These are phyloP conservation scores for Pythium brachiatum DNA, from an alignment of 352 stramenopile genomes.

Conservation along the genomic window DNA sequence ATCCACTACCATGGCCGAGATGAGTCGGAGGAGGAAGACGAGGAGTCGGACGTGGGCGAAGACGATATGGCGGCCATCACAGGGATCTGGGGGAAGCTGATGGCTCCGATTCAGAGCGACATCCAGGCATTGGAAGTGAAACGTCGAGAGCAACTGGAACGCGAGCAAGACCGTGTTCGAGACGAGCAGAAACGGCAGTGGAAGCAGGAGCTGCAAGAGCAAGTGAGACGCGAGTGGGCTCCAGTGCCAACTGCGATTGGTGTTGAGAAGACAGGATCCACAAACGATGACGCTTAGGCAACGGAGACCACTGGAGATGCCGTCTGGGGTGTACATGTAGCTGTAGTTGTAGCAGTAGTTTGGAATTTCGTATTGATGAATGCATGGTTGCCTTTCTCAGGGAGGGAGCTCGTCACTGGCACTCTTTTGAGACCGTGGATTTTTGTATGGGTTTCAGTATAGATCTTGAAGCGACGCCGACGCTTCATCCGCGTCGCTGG, in stretches of 20 bases:
- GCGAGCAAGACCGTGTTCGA: conserved; percentile 43
- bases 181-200: conserved; percentile 24
- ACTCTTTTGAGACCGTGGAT: neutral
- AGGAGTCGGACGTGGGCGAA: neutral
- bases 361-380: too few relatives aligned
- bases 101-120: conserved; percentile 28
- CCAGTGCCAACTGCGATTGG: neutral
- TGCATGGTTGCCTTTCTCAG: neutral
- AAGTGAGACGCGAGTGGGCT: conserved; percentile 15
- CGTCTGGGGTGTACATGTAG: too few relatives aligned
- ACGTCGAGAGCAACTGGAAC: conserved; percentile 29
- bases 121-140: conserved; percentile 40
- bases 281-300: neutral
- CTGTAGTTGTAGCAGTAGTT: too few relatives aligned
- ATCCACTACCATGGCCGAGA: neutral
- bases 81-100: conserved; percentile 15
- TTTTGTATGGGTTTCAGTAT: too few relatives aligned
- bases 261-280: neutral
- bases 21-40: neutral
- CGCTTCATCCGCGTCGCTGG: neutral
- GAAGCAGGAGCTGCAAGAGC: conserved; percentile 23
- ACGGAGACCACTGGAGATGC: neutral
- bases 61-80: conserved; percentile 2
- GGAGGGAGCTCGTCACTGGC: too few relatives aligned
- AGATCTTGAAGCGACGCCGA: neutral